Evolutionary conservation across 2,329 filamentous ascomycete genomes (phyloP).

Genomic region (Didymella keratinophila): DNA sequence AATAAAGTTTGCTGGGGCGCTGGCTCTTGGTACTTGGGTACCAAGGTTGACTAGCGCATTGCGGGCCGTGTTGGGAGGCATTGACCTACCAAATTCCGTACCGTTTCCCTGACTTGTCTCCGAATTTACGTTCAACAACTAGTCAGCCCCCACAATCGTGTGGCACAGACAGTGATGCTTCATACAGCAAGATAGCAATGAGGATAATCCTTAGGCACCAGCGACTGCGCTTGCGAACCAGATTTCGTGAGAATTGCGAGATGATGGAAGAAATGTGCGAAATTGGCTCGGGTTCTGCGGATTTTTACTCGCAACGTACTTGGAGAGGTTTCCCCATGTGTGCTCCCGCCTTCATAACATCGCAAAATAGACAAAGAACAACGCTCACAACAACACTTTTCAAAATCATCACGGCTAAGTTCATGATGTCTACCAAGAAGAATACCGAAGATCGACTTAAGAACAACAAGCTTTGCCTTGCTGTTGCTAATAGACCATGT

Average conservation of each 20-base stretch:
- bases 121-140: background rate
- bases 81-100: background rate
- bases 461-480: no score
- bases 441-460: no score
- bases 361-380: background rate
- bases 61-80: background rate
- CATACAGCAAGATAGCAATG: background rate
- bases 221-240: background rate
- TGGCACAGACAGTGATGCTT: background rate
- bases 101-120: background rate
- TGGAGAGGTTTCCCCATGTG: no score
- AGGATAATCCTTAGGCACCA: background rate
- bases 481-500: background rate
- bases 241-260: background rate
- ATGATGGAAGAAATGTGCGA: background rate
- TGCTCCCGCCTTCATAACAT: background rate
- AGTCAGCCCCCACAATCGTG: background rate
- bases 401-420: no score
- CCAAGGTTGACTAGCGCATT: background rate
- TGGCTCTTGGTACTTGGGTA: no score
- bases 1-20: background rate
- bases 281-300: background rate
- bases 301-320: background rate
- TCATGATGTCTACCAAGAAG: no score
- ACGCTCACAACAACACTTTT: no score